Evolutionary conservation across 148 eudicot genomes (phyloP).

Genomic region (Amaranthus cruentus): DNA sequence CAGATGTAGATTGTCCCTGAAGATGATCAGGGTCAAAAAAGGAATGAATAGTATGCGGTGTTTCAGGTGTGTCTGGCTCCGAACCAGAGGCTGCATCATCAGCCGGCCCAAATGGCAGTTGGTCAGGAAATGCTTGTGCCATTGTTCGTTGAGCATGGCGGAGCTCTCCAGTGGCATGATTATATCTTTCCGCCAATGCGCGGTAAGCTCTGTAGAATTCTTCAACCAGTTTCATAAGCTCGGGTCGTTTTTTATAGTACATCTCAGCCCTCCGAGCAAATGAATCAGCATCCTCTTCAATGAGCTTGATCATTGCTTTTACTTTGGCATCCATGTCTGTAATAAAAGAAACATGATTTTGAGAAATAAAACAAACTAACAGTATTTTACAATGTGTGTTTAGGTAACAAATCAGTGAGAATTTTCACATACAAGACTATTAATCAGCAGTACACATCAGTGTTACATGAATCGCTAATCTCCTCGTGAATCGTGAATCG

Average conservation of each 20-base stretch:
- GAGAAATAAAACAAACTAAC: not conserved
- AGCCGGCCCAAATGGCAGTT: conserved; percentile 46
- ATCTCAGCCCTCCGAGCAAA: conserved; percentile 98
- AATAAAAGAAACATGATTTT: not conserved
- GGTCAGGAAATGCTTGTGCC: conserved; percentile 80
- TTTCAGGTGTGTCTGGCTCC: conserved; percentile 47
- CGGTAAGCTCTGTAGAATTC: conserved; percentile 98
- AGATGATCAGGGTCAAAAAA: conserved; percentile 41
- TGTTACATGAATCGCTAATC: no score
- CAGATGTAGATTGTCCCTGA: conserved; percentile 24
- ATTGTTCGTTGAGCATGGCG: conserved; percentile 84
- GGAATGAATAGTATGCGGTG: conserved; percentile 34
- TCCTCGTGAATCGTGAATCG: no score
- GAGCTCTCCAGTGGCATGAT: conserved; percentile 97
- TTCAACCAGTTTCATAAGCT: conserved; percentile 94
- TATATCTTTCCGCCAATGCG: conserved; percentile 90
- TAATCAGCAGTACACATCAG: no score
- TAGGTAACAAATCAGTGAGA: not conserved
- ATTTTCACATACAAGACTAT: not conserved
- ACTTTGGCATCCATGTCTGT: conserved; percentile 93
- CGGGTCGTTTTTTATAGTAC: conserved; percentile 98
- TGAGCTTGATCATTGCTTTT: conserved; percentile 91
- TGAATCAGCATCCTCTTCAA: conserved; percentile 99
- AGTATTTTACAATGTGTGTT: not conserved
- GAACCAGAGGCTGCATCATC: conserved; percentile 66